Evolutionary conservation across 2,329 filamentous ascomycete species (phyloP).

Genomic region (Monilinia fructicola): DNA sequence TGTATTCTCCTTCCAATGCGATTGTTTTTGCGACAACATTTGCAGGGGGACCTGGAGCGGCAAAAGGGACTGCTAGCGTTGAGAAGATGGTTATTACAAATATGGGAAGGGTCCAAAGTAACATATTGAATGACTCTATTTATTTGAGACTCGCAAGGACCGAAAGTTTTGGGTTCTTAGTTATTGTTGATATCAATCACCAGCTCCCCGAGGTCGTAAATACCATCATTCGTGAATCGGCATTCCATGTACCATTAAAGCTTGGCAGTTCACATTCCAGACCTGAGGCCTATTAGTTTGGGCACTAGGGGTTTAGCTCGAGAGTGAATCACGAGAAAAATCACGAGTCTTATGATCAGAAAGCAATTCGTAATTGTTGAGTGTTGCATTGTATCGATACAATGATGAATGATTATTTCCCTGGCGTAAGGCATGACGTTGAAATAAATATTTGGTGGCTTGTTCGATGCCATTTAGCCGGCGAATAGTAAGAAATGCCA

Average conservation of each 20-base stretch:
- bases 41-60: background rate
- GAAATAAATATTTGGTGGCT: background rate
- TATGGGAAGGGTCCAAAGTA: background rate
- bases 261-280: slow-evolving; percentile 1
- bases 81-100: background rate
- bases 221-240: background rate
- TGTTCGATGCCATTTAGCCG: background rate
- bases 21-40: background rate
- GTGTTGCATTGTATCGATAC: background rate
- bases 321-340: background rate
- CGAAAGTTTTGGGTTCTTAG: background rate
- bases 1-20: background rate
- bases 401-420: background rate
- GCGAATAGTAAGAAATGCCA: background rate
- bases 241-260: background rate
- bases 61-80: background rate
- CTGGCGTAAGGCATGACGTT: background rate
- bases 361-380: background rate
- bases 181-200: background rate
- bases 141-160: background rate
- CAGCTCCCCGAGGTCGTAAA: slow-evolving; percentile 7
- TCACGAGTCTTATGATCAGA: background rate
- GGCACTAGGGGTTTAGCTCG: background rate
- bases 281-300: background rate
- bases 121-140: background rate